Percentiles rank a stretch among this genome's conserved stretches.
Conservation (phyloP, 257 asterid species). For the Cynanchum wilfordii region DNA sequence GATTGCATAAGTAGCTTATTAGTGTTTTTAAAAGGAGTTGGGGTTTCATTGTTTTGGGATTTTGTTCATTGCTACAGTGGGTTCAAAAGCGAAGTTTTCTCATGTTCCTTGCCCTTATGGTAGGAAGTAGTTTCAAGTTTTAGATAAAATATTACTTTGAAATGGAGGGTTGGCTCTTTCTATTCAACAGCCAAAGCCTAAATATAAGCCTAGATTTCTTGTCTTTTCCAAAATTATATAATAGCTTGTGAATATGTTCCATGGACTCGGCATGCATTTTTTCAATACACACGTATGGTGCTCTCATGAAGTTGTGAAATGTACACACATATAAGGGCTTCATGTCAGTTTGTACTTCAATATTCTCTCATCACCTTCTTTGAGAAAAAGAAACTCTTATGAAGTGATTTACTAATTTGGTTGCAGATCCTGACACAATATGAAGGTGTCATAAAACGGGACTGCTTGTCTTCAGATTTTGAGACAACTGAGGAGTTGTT, state of each 20-base stretch:
- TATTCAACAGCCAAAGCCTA: neutral
- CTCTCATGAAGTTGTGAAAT: neutral
- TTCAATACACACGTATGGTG: neutral
- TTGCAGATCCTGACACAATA: conserved; percentile 68
- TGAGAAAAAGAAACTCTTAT: neutral
- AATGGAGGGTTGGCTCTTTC: neutral
- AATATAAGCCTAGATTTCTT: neutral
- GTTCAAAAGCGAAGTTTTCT: neutral
- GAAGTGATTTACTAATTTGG: neutral
- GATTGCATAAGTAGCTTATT: neutral
- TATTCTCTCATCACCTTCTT: neutral
- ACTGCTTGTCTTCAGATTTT: conserved; percentile 56
- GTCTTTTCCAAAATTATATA: neutral
- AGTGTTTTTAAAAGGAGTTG: neutral
- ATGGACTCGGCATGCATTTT: neutral
- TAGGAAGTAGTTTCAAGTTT: neutral
- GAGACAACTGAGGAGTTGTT: conserved; percentile 86
- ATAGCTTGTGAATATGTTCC: neutral
- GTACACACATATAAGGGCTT: neutral
- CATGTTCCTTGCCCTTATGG: neutral
- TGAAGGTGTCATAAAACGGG: conserved; percentile 74
- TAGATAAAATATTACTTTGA: neutral
- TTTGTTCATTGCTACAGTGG: neutral
- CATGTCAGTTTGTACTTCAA: neutral
- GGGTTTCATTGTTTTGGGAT: neutral